Evolutionary conservation across 2,329 filamentous ascomycete genomes (phyloP), one percentile per base, ranked within the genome.

Genomic region (Alternaria consortialis): DNA sequence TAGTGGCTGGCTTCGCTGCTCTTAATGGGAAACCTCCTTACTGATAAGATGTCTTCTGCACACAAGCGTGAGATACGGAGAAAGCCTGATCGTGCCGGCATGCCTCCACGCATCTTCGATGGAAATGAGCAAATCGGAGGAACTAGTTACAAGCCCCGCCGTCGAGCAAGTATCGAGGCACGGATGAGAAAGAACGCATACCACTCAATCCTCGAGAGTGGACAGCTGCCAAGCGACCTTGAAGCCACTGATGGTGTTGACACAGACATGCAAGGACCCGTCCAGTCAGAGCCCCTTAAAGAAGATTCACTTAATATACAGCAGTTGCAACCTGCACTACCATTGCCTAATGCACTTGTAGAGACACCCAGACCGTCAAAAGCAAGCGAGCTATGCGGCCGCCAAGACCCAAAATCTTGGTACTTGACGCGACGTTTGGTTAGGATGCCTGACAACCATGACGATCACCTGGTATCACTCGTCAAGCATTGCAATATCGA

Each of bases 361-460:
- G 5, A 27, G 9, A 8, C 4, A 6, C 11, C 25, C 23, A 52
- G 36, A 12, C 50, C 17, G 20, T 42, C 44, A 2, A 54, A 51
- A 47, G 11, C 37, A 15, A 50, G 40, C 11, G 20, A 60, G 0
- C 39, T 63, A 7, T 25, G 50, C 36, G 56, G 56, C 4, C 32
- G 11, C 2, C 50, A 52, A 15, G 7, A 52, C 25, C 23, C 50
- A 15, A 11, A 29, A 5, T 58, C 54, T 2, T 39, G 40, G 20
- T 61, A 57, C 13, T 37, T 61, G 17, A 53, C 54, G 15, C 39
- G 31, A 40, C 31, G 34, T 20, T 48, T 47, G n/a, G n/a, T 57
- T 5, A 7, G 23, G 1, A 31, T 58, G 12, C 11, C 34, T 23
- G 47, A 34, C 6, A n/a, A 13, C 9, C 9, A 53, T 5, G 7